These are phyloP conservation scores for Pleurotus tuoliensis DNA, from an alignment of 768 basidiomycete species.

Conservation along the genomic window DNA sequence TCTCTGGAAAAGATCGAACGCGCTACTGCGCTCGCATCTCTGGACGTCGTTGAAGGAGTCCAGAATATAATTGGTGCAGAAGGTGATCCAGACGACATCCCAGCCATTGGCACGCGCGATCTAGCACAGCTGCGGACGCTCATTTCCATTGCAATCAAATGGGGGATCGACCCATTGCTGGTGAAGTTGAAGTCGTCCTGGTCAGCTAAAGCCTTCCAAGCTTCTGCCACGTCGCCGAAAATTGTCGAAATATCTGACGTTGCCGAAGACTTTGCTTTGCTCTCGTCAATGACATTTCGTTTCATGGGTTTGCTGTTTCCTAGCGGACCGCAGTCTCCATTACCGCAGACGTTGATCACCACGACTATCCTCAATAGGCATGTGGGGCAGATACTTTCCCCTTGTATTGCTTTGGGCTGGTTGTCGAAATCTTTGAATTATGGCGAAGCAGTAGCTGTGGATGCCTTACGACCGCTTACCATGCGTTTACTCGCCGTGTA, in stretches of 20 bases:
- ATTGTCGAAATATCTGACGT: slow-evolving; percentile 43
- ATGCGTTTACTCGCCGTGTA: slow-evolving; percentile 63
- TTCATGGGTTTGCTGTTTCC: slow-evolving; percentile 54
- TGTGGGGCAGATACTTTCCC: slow-evolving; percentile 51
- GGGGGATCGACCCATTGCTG: slow-evolving; percentile 61
- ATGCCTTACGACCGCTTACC: slow-evolving; percentile 45
- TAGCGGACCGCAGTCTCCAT: slow-evolving; percentile 37
- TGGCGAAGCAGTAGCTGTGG: slow-evolving; percentile 33
- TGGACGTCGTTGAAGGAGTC: slow-evolving; percentile 43
- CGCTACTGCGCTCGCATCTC: slow-evolving; percentile 51
- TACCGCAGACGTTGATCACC: slow-evolving; percentile 59
- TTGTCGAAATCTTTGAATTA: slow-evolving; percentile 49
- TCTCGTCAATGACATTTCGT: slow-evolving; percentile 39
- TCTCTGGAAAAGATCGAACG: slow-evolving; percentile 43
- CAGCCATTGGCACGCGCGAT: slow-evolving; percentile 64
- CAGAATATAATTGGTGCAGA: slow-evolving; percentile 37
- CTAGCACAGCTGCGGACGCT: slow-evolving; percentile 58
- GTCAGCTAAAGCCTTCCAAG: slow-evolving; percentile 24
- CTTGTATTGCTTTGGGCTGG: slow-evolving; percentile 70
- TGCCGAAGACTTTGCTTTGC: slow-evolving; percentile 36
- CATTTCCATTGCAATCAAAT: slow-evolving; percentile 65
- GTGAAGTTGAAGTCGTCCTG: slow-evolving; percentile 35
- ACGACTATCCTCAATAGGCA: slow-evolving; percentile 54
- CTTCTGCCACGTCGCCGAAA: slow-evolving; percentile 19
- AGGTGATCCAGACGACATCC: slow-evolving; percentile 15